Base-by-base conservation (phyloP, 106 monocot species). In the Dendrobium officinale region DNA sequence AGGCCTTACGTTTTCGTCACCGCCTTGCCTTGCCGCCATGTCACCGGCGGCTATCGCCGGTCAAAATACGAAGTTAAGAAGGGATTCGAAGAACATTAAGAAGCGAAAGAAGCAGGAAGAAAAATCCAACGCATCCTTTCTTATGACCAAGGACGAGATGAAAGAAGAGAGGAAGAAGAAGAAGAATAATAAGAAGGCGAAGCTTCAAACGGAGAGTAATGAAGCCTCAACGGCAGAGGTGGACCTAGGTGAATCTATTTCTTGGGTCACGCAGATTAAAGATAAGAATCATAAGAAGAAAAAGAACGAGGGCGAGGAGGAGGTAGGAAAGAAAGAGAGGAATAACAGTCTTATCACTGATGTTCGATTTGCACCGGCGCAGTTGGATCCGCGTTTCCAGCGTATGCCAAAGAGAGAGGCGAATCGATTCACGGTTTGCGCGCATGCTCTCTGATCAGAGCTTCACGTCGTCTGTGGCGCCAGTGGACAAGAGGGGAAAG, bases 351-450 rank as follows among this genome's bases (percentile, higher is more conserved):
- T 86, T 26, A 87, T 95, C 72, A 85, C 84, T 9, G 98, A 98
- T 73, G 78, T 72, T 42, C 85, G 95, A 5, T 98, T 98, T 67
- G 75, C 81, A 17, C 75, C 92, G 27, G 85, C 86, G 64, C 92
- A 91, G 45, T 89, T 56, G 41, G 98, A 98, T 58, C 98, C 98
- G 55, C 61, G 87, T 81, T 98, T 98, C 80, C 89, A 89, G 86
- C 79, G 85, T 22, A 79, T 91, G 83, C 94, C 88, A 72, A 85
- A 78, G 85, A 61, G 79, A 29, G 86, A 91, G 51, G 78, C 87
- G 40, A 98, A 85, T 98, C 56, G 98, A 95, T 61, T 85, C 85
- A 22, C 84, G 98, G 37, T 98, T 98, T 76, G 44, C 74, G 2
- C 70, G 83, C 22, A 88, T 98, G 78, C 85, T 98, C 44, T 77